Evolutionary conservation across 306 rosid genomes (phyloP).

Genomic region (Vicia villosa): DNA sequence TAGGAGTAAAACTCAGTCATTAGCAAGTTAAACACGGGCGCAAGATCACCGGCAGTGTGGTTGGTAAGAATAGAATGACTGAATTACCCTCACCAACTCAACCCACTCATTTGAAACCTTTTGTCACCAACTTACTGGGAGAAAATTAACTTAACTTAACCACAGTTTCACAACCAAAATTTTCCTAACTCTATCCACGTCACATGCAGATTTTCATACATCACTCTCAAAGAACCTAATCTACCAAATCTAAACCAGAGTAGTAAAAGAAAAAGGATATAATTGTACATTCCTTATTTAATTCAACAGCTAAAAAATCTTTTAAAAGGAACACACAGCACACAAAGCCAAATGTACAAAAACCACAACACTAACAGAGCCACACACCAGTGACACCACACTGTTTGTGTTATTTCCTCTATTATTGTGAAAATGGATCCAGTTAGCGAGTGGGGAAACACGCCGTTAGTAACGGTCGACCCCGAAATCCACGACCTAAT

Average conservation of each 20-base stretch:
- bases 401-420: neutral
- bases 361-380: neutral
- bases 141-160: neutral
- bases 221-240: neutral
- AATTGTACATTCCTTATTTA: neutral
- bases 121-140: neutral
- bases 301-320: neutral
- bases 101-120: neutral
- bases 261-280: neutral
- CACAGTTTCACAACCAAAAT: neutral
- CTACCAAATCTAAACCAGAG: neutral
- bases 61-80: constrained; percentile 5
- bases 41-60: neutral
- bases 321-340: constrained; percentile 8
- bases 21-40: neutral
- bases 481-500: constrained; percentile 85
- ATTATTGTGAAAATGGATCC: constrained; percentile 47
- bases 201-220: neutral
- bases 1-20: too few species aligned
- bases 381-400: neutral
- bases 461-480: constrained; percentile 59
- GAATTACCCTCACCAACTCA: constrained; percentile 5
- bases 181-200: neutral
- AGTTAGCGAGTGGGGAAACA: constrained; percentile 75
- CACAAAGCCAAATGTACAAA: neutral